Conservation (phyloP, 1,139 yeast genomes). For the Ogataea hybrid region DNA sequence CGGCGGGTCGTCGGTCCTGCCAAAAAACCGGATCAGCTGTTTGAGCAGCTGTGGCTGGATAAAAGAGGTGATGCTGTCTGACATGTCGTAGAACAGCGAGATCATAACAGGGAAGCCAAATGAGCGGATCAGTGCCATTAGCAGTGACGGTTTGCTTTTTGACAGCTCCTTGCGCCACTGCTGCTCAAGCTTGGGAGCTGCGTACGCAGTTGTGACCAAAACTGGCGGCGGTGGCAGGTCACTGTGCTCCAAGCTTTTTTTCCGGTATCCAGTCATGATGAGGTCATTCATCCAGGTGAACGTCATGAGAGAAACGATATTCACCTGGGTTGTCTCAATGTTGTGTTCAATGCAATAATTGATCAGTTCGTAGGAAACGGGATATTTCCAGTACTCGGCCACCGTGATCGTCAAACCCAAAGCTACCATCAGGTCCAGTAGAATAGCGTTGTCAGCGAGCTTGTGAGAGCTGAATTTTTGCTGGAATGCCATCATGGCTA, state of each 20-base stretch:
- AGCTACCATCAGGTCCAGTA: constrained; percentile 23
- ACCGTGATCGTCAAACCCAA: constrained; percentile 38
- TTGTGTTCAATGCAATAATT: constrained; percentile 36
- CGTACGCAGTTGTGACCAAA: constrained; percentile 41
- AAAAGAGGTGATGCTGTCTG: constrained; percentile 45
- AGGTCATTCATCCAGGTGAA: constrained; percentile 64
- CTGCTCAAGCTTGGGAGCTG: constrained; percentile 33
- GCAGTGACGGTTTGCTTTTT: constrained; percentile 38
- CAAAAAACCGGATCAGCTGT: constrained; percentile 46
- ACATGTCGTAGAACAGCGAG: constrained; percentile 46
- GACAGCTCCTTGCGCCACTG: constrained; percentile 38
- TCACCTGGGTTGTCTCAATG: constrained; percentile 37
- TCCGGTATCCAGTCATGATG: constrained; percentile 46
- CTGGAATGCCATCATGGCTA: constrained; percentile 28
- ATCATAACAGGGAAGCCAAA: constrained; percentile 46
- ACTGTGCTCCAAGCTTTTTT: constrained; percentile 46
- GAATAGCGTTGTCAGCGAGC: constrained; percentile 18
- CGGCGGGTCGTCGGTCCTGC: constrained; percentile 37
- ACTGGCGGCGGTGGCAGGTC: constrained; percentile 57
- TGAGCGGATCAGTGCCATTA: constrained; percentile 43
- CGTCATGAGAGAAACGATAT: constrained; percentile 50
- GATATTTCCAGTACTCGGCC: constrained; percentile 39
- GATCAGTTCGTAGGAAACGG: constrained; percentile 45
- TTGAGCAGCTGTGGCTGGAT: constrained; percentile 59
- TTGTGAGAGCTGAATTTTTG: constrained; percentile 28